Conservation (phyloP, 2,329 filamentous ascomycete species). For the Stachybotrys elegans region DNA sequence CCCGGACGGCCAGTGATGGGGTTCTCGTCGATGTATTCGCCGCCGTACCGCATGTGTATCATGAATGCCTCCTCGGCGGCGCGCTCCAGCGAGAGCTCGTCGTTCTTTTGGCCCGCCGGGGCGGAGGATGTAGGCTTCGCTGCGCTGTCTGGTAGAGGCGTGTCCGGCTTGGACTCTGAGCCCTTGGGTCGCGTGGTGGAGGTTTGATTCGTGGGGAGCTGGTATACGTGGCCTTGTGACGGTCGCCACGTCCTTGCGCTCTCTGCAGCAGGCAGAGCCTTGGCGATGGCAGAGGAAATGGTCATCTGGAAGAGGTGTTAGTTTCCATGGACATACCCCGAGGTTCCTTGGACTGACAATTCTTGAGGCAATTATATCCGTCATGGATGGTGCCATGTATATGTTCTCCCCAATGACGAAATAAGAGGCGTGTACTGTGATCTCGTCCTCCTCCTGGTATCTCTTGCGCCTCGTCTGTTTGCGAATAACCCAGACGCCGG, state of each 20-base stretch:
- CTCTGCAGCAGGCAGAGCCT: conserved; percentile 45
- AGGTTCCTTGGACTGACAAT: conserved; percentile 39
- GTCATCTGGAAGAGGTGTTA: conserved; percentile 35
- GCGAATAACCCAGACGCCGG: conserved; percentile 64
- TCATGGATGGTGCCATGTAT: conserved; percentile 59
- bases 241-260: conserved; percentile 50
- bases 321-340: not conserved
- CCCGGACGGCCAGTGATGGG: conserved; percentile 62
- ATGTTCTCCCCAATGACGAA: conserved; percentile 63
- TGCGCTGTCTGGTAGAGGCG: conserved; percentile 39
- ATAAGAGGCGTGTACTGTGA: conserved; percentile 55
- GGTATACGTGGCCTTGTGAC: conserved; percentile 48
- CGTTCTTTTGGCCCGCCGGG: conserved; percentile 27
- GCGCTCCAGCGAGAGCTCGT: conserved; percentile 36
- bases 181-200: conserved; percentile 19
- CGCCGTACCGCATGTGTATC: conserved; percentile 53
- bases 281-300: conserved; percentile 50
- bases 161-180: conserved; percentile 40
- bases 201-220: conserved; percentile 28
- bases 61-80: conserved; percentile 54
- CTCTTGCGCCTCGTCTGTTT: conserved; percentile 61
- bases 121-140: conserved; percentile 19
- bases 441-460: conserved; percentile 50
- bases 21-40: conserved; percentile 64
- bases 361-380: conserved; percentile 53